Evolutionary conservation across 352 stramenopile species (phyloP), one percentile per base, ranked within the genome.

Genomic region (Pythium aristosporum): DNA sequence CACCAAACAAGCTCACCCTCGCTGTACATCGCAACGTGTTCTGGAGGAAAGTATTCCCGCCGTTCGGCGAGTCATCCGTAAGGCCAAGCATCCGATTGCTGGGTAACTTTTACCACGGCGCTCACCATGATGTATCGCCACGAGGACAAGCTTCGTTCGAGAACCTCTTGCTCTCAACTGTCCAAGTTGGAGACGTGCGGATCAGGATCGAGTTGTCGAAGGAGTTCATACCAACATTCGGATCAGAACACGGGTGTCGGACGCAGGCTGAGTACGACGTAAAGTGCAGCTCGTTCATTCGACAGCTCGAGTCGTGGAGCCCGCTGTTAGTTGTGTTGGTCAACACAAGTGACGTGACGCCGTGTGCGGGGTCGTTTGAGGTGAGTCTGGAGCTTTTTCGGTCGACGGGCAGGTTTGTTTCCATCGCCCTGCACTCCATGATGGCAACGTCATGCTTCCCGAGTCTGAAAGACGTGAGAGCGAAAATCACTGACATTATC

Each of bases 371-470:
- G 0, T 85, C 67, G 9, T 91, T 88, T 42, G 82, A 91, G 63
- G 77, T 91, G 11, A 64, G 36, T 13, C 56, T 89, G n/a, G 68
- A 82, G 44, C 47, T 91, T 2, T 67, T 64, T 42, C 64, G 79
- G 13, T 66, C 72, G 16, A 61, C 68, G 0, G 71, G 52, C 59
- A 16, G 44, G 2, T 10, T 66, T 0, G 66, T 84, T 20, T n/a
- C 25, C 1, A 76, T 91, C 25, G 44, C 58, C 2, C 57, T 91
- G 0, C 82, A 91, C 49, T 91, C 82, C 1, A 91, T 89, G 82
- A 50, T 57, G 0, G 67, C 50, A 28, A 79, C 74, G 12, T 75
- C 71, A 13, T 79, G 61, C 21, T 88, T 88, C 46, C 82, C 79
- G 0, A 80, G 71, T 44, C 13, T 72, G 0, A 67, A 74, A 1